Evolutionary conservation across 2,329 filamentous ascomycete genomes (phyloP).

Genomic region (Chrysoporthe cubensis): DNA sequence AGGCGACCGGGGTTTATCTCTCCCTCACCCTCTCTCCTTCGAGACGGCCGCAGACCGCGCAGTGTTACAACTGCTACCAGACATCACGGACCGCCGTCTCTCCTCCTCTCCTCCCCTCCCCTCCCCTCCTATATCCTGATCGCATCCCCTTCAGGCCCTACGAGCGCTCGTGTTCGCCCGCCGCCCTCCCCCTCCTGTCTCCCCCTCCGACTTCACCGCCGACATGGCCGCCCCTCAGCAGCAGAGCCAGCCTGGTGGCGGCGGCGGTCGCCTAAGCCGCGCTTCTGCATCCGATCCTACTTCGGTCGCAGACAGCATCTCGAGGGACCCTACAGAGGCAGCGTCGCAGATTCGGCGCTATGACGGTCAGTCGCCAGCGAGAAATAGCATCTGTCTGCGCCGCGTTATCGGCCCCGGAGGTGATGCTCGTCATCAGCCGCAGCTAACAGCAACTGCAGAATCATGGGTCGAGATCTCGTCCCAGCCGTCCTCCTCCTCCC

Average conservation of each 20-base stretch:
- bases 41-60: not conserved
- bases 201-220: slow-evolving; percentile 6
- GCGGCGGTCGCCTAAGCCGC: slow-evolving; percentile 23
- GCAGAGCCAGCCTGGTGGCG: slow-evolving; percentile 30
- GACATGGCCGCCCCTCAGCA: slow-evolving; percentile 32
- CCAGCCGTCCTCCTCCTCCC: slow-evolving; percentile 88
- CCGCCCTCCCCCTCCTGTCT: slow-evolving; percentile 11
- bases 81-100: slow-evolving; percentile 20
- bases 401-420: not conserved
- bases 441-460: slow-evolving; percentile 60
- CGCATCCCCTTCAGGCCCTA: not conserved
- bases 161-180: not conserved
- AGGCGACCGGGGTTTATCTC: slow-evolving; percentile 10
- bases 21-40: not conserved
- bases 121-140: not conserved
- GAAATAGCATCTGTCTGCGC: slow-evolving; percentile 4
- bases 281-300: slow-evolving; percentile 25
- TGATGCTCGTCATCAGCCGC: slow-evolving; percentile 7
- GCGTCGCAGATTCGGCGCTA: slow-evolving; percentile 36
- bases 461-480: slow-evolving; percentile 96
- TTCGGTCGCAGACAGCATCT: slow-evolving; percentile 27
- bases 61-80: slow-evolving; percentile 12
- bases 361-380: slow-evolving; percentile 38
- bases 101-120: not conserved
- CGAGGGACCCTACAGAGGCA: slow-evolving; percentile 8